Percentiles rank a stretch among this genome's conserved stretches.
These are phyloP conservation scores for Pseudopithomyces maydicus DNA, from an alignment of 2,329 filamentous ascomycete species.

Conservation along the genomic window DNA sequence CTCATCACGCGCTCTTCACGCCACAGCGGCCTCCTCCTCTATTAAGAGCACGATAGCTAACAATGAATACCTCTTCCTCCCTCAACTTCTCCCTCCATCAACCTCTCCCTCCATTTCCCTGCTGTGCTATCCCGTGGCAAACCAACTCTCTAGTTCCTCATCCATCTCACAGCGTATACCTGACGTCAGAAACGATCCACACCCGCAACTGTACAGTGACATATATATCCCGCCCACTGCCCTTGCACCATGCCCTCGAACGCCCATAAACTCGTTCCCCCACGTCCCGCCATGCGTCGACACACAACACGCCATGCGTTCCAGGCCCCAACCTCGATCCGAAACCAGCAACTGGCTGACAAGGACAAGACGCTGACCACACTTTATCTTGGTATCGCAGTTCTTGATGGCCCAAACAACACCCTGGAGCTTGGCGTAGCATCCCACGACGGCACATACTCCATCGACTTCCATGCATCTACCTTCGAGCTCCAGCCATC, in stretches of 20 bases:
- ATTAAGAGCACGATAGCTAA: neutral
- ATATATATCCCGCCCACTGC: neutral
- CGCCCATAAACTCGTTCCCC: neutral
- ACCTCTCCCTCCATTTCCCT: neutral
- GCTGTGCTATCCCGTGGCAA: neutral
- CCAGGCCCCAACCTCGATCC: conserved; percentile 28
- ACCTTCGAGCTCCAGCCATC: conserved; percentile 5
- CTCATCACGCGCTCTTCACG: neutral
- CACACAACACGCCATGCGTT: conserved; percentile 32
- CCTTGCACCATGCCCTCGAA: neutral
- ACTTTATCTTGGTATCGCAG: conserved; percentile 68
- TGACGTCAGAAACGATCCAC: conserved; percentile 4
- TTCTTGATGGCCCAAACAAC: conserved; percentile 56
- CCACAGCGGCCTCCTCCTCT: neutral
- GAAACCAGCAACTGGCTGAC: conserved; percentile 22
- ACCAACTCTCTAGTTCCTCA: neutral
- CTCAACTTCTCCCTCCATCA: neutral
- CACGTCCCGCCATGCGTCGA: conserved; percentile 22
- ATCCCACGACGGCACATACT: conserved; percentile 75
- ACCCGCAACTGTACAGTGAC: neutral
- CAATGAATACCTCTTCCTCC: neutral
- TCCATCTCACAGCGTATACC: neutral
- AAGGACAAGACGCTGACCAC: conserved; percentile 9
- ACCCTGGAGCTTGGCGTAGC: conserved; percentile 62
- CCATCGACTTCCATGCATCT: conserved; percentile 70